Conservation (phyloP, 1,284 basidiomycete genomes). For the Ustilago trichophora region DNA sequence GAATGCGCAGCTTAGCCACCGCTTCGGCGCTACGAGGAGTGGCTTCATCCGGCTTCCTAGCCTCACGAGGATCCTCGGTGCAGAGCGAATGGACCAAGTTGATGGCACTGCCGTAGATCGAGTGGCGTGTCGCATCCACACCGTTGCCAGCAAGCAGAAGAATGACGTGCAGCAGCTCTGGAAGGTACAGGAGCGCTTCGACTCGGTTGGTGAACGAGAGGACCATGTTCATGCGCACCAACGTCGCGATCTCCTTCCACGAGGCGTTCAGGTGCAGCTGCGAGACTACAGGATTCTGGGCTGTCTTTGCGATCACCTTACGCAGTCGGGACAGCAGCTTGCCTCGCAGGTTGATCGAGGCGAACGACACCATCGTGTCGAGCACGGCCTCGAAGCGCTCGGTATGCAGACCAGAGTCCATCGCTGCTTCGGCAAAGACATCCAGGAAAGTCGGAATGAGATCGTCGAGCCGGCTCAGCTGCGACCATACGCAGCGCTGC, state of each 20-base stretch:
- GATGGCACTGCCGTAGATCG: constrained; percentile 60
- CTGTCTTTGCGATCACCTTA: constrained; percentile 60
- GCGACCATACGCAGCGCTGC: constrained; percentile 62
- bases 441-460: constrained; percentile 60
- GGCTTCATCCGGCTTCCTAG: constrained; percentile 41
- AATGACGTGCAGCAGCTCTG: constrained; percentile 60
- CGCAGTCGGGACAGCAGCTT: constrained; percentile 59
- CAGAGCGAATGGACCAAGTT: constrained; percentile 63
- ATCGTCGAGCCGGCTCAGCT: constrained; percentile 60
- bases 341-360: constrained; percentile 61
- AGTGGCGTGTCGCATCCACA: constrained; percentile 53
- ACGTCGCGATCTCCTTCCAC: constrained; percentile 63
- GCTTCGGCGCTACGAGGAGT: constrained; percentile 40
- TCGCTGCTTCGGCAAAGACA: constrained; percentile 60
- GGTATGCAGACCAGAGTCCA: constrained; percentile 62
- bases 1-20: constrained; percentile 39
- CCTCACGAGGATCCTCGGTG: constrained; percentile 57
- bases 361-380: constrained; percentile 63
- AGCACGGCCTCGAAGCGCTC: constrained; percentile 60
- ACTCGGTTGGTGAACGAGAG: constrained; percentile 60
- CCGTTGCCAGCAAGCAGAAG: constrained; percentile 61
- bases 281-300: constrained; percentile 52
- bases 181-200: constrained; percentile 58
- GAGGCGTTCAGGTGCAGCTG: constrained; percentile 57
- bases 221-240: constrained; percentile 63